A percentile compares a stretch with the other conserved stretches of the same genome.
Evolutionary conservation across 164 flowering plant species (phyloP).

Genomic region (Tinospora cordifolia): DNA sequence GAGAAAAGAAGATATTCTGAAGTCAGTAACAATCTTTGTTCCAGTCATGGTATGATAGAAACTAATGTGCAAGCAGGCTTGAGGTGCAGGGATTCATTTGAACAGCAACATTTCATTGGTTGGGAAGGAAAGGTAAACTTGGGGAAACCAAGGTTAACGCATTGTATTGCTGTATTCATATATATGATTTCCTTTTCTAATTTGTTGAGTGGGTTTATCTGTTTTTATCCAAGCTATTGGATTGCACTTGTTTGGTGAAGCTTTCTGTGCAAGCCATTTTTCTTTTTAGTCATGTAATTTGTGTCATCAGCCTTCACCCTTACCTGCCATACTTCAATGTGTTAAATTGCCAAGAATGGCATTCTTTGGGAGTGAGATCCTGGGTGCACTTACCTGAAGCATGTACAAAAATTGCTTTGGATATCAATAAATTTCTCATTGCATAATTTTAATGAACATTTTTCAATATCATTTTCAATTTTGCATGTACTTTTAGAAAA

Average conservation of each 20-base stretch:
- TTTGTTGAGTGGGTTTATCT: conserved; percentile 18
- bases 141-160: conserved; percentile 31
- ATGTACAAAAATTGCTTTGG: conserved; percentile 7
- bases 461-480: no score
- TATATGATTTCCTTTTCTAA: conserved; percentile 19
- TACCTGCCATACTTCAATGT: conserved; percentile 13
- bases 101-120: conserved; percentile 33
- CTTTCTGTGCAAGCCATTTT: conserved; percentile 1
- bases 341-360: conserved; percentile 8
- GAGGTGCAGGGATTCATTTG: conserved; percentile 40
- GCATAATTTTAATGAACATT: background rate
- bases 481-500: no score
- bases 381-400: conserved; percentile 10
- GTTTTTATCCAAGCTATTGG: conserved; percentile 20
- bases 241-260: conserved; percentile 15
- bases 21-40: conserved; percentile 10
- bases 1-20: conserved; percentile 15
- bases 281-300: conserved; percentile 6
- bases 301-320: conserved; percentile 1
- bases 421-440: conserved; percentile 11
- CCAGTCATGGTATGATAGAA: conserved; percentile 17
- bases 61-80: conserved; percentile 20
- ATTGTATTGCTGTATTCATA: conserved; percentile 30
- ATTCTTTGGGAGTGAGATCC: conserved; percentile 1
- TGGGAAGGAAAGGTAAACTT: conserved; percentile 61